Conservation (phyloP, 108 stramenopile species). For the Stephanodiscus minutulus region DNA sequence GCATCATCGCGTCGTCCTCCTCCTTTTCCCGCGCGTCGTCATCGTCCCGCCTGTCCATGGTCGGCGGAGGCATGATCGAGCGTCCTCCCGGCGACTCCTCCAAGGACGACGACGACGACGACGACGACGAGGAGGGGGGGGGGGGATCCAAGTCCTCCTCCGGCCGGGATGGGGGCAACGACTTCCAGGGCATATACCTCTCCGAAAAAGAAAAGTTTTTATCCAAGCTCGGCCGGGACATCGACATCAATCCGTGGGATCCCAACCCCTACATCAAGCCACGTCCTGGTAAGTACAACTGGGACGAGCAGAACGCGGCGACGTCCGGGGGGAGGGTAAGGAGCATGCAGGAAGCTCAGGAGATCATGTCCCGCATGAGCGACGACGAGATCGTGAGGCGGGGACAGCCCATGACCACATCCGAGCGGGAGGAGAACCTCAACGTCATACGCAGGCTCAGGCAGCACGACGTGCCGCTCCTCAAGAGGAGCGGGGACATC, state of each 20-base stretch:
- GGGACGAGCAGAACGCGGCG: constrained; percentile 1
- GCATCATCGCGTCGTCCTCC: constrained; percentile 7
- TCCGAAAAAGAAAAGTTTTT: constrained; percentile 5
- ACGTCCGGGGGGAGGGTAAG: background rate
- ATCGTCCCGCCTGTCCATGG: constrained; percentile 27
- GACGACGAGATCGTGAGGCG: constrained; percentile 18
- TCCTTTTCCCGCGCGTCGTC: background rate
- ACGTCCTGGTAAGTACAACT: constrained; percentile 72
- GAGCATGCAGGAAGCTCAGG: background rate
- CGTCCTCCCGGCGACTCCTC: constrained; percentile 24
- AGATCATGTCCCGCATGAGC: background rate
- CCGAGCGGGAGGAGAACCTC: constrained; percentile 78
- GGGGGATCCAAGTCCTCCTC: background rate
- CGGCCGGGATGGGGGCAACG: background rate
- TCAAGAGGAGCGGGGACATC: constrained; percentile 56
- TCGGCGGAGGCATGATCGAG: constrained; percentile 37
- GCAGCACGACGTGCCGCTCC: constrained; percentile 60
- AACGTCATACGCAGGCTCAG: constrained; percentile 66
- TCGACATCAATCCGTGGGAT: constrained; percentile 66
- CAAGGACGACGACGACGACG: constrained; percentile 9
- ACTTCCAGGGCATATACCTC: background rate
- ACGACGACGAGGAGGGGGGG: constrained; percentile 13
- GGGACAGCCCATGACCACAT: constrained; percentile 63
- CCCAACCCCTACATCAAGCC: constrained; percentile 84
- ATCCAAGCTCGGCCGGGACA: constrained; percentile 11